phyloP scores from a whole-genome alignment of 306 rosid species.

The Herpetospermum pedunculosum region DNA sequence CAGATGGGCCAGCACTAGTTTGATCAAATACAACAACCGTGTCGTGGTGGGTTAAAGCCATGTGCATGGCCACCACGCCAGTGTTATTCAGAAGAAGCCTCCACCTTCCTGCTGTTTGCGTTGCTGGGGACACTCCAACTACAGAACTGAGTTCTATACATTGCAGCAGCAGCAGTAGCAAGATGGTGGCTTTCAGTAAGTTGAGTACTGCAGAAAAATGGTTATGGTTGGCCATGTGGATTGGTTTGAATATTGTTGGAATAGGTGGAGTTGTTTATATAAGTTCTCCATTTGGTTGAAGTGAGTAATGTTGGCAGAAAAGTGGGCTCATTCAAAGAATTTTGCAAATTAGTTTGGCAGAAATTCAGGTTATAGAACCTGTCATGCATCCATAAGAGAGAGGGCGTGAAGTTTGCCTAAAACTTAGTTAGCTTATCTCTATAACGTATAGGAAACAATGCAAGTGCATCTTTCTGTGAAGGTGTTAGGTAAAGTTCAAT shows the following conservation, averaged over 20 bases:
- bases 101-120: conserved; percentile 47
- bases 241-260: background rate
- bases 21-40: conserved; percentile 64
- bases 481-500: background rate
- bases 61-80: conserved; percentile 71
- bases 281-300: background rate
- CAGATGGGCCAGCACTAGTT: conserved; percentile 43
- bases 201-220: background rate
- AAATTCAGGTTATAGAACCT: background rate
- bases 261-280: conserved; percentile 1
- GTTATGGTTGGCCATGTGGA: conserved; percentile 12
- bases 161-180: conserved; percentile 11
- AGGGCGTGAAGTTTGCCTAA: conserved; percentile 1
- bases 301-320: background rate
- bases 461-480: conserved; percentile 11
- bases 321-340: background rate
- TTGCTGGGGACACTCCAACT: conserved; percentile 4
- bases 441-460: background rate
- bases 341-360: background rate
- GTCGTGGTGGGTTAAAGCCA: conserved; percentile 47
- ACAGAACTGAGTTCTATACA: conserved; percentile 5
- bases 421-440: conserved; percentile 13
- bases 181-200: conserved; percentile 12
- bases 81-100: conserved; percentile 38
- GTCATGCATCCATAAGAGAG: background rate